Conservation (phyloP, 169 alveolate genomes). For the Theileria luwenshuni region DNA sequence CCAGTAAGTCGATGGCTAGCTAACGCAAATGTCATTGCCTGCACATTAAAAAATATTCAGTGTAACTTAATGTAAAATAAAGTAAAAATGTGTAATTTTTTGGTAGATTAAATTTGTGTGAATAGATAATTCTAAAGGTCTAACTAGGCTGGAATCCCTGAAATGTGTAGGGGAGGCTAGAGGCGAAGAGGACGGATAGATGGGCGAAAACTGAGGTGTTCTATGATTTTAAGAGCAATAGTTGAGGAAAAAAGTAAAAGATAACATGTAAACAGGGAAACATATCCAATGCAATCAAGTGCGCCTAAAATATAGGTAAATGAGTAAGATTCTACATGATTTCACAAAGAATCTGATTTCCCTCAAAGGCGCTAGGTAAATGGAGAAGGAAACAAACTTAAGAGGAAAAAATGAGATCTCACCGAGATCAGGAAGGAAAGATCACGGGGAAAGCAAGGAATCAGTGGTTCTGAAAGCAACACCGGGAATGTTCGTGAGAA, state of each 20-base stretch:
- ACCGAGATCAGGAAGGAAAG: slow-evolving; percentile 15
- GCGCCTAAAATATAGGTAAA: neutral
- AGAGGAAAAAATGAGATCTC: slow-evolving; percentile 36
- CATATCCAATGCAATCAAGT: slow-evolving; percentile 12
- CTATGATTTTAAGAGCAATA: no score
- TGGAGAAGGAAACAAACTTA: slow-evolving; percentile 35
- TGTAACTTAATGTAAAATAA: no score
- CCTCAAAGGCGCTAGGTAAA: neutral
- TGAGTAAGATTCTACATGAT: slow-evolving; percentile 13
- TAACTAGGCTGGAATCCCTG: neutral
- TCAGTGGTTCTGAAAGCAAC: slow-evolving; percentile 73
- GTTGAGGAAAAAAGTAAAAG: neutral
- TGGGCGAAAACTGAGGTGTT: no score
- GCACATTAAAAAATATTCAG: no score
- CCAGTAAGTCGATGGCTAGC: neutral
- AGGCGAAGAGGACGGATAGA: neutral
- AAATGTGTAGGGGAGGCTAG: neutral
- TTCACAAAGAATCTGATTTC: neutral
- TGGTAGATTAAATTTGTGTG: no score
- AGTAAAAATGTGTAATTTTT: no score
- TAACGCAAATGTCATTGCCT: no score
- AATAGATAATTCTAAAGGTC: no score
- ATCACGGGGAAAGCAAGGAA: slow-evolving; percentile 13
- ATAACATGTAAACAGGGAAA: neutral
- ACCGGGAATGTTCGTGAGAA: slow-evolving; percentile 89